These are phyloP conservation scores for Aspergillus fructus DNA, from an alignment of 2,329 filamentous ascomycete genomes.

Conservation along the genomic window DNA sequence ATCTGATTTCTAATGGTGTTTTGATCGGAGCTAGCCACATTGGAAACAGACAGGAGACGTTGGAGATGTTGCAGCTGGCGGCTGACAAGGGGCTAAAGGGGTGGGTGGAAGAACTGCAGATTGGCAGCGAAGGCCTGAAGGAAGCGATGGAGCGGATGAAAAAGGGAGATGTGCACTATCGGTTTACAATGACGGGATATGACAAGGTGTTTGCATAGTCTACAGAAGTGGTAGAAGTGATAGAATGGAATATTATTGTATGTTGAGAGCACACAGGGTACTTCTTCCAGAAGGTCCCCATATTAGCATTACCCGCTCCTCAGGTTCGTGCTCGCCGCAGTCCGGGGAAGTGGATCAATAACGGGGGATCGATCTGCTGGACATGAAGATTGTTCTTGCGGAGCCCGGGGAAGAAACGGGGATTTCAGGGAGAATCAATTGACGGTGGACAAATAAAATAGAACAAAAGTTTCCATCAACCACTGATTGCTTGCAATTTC, in stretches of 20 bases:
- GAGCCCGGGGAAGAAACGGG: background rate
- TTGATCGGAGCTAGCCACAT: constrained; percentile 71
- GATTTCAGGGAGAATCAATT: background rate
- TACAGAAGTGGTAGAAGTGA: too few species aligned
- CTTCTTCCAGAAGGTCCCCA: background rate
- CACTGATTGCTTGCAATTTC: background rate
- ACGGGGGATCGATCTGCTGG: background rate
- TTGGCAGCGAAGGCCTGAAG: constrained; percentile 68
- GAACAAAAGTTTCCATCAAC: background rate
- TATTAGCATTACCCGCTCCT: background rate
- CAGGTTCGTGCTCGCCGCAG: background rate
- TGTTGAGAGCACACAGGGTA: background rate
- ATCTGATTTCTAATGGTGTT: constrained; percentile 71
- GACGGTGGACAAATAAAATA: too few species aligned
- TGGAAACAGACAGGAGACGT: constrained; percentile 67
- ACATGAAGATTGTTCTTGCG: too few species aligned
- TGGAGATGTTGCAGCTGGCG: constrained; percentile 70
- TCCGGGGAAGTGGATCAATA: constrained; percentile 8
- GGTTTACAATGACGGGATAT: constrained; percentile 63
- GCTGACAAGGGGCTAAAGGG: constrained; percentile 68
- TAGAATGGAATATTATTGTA: background rate
- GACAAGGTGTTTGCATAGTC: constrained; percentile 33
- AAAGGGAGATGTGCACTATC: constrained; percentile 69
- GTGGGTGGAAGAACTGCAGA: constrained; percentile 70
- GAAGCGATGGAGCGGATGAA: constrained; percentile 69